These are phyloP conservation scores for Phaeolepiota aurea DNA, from an alignment of 768 basidiomycete genomes.

Conservation along the genomic window DNA sequence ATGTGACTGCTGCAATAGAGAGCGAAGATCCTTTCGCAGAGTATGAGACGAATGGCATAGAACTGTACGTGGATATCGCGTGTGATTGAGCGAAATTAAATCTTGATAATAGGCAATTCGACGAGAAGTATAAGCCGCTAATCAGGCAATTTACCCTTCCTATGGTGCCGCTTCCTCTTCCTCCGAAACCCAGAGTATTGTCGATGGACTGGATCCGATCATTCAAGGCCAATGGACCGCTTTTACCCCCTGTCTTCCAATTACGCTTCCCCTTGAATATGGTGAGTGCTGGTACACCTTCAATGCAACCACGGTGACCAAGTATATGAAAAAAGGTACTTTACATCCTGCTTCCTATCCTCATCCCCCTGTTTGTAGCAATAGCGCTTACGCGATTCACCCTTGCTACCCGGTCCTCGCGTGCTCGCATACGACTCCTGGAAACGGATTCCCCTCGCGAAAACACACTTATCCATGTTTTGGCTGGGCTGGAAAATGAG, in stretches of 20 bases:
- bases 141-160: conserved; percentile 46
- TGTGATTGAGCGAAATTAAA: not conserved
- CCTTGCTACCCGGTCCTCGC: conserved; percentile 50
- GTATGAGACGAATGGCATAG: conserved; percentile 45
- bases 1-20: conserved; percentile 70
- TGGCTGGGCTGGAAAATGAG: conserved; percentile 50
- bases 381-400: conserved; percentile 49
- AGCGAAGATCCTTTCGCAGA: conserved; percentile 56
- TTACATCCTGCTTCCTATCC: conserved; percentile 49
- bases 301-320: not conserved
- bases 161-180: conserved; percentile 28
- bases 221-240: conserved; percentile 27
- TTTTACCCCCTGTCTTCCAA: conserved; percentile 54
- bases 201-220: conserved; percentile 37
- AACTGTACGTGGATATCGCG: conserved; percentile 33
- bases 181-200: conserved; percentile 28
- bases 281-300: conserved; percentile 28
- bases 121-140: conserved; percentile 48
- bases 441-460: conserved; percentile 44
- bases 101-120: conserved; percentile 33
- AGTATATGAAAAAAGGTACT: conserved; percentile 29
- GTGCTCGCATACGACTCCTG: conserved; percentile 53
- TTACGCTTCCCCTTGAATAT: conserved; percentile 63
- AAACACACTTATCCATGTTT: conserved; percentile 45
- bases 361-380: conserved; percentile 53